Evolutionary conservation across 768 basidiomycete genomes (phyloP).

Genomic region (Clitopilus passeckerianus): DNA sequence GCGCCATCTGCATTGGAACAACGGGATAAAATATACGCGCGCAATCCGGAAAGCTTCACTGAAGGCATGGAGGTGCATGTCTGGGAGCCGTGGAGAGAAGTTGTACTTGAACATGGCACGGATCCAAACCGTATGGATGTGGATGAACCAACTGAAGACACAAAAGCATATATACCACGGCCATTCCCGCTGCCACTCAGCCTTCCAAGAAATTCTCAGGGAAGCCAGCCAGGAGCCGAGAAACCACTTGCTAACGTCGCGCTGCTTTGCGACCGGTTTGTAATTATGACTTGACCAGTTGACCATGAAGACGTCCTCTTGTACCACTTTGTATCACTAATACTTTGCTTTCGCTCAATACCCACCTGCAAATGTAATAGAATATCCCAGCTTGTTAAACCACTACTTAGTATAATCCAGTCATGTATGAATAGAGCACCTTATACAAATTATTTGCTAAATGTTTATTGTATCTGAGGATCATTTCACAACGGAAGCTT

Average conservation of each 20-base stretch:
- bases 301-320: background rate
- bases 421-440: too few relatives aligned
- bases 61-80: slow-evolving; percentile 35
- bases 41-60: slow-evolving; percentile 30
- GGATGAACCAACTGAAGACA: background rate
- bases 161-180: background rate
- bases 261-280: background rate
- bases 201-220: background rate
- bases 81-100: slow-evolving; percentile 33
- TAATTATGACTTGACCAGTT: background rate
- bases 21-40: slow-evolving; percentile 15
- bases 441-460: too few relatives aligned
- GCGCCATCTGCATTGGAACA: slow-evolving; percentile 13
- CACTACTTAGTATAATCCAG: too few relatives aligned
- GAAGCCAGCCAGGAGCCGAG: background rate
- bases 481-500: background rate
- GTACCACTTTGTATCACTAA: background rate
- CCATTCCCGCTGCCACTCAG: background rate
- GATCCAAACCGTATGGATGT: background rate
- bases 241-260: background rate
- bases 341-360: background rate
- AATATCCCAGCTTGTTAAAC: too few relatives aligned
- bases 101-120: background rate
- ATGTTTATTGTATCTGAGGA: too few relatives aligned
- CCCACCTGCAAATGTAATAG: too few relatives aligned